Conservation (phyloP, 495 filamentous ascomycete genomes). For the Extremus antarcticus region DNA sequence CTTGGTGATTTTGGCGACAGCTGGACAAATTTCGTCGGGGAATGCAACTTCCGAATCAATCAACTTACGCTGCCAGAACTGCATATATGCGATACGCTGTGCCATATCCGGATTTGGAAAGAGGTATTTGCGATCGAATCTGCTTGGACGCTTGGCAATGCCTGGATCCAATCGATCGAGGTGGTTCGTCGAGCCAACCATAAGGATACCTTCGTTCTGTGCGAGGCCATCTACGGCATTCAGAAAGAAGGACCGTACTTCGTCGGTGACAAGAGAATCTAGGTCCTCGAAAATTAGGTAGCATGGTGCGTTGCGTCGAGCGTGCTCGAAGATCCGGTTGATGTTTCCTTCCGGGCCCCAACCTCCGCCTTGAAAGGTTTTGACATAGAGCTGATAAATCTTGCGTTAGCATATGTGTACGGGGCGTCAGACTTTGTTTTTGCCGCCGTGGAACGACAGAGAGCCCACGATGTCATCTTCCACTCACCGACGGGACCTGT, state of each 20-base stretch:
- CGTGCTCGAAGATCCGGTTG: conserved; percentile 29
- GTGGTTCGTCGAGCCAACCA: conserved; percentile 35
- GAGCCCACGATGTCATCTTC: too few relatives aligned
- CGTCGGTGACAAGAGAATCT: conserved; percentile 29
- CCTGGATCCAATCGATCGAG: conserved; percentile 32
- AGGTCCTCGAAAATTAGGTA: conserved; percentile 36
- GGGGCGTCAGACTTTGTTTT: too few relatives aligned
- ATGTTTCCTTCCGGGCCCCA: conserved; percentile 30
- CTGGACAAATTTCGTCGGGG: conserved; percentile 28
- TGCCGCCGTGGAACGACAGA: too few relatives aligned
- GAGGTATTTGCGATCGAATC: conserved; percentile 34
- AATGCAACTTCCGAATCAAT: conserved; percentile 31
- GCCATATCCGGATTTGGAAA: conserved; percentile 28
- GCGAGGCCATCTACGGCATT: conserved; percentile 31
- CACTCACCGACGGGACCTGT: conserved; percentile 28
- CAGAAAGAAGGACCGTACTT: conserved; percentile 32
- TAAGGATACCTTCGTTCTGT: conserved; percentile 34
- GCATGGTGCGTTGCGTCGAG: conserved; percentile 30
- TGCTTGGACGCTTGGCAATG: conserved; percentile 30
- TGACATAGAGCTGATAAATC: conserved; percentile 35
- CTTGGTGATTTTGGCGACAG: conserved; percentile 30
- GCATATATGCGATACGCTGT: conserved; percentile 26
- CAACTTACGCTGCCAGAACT: conserved; percentile 32
- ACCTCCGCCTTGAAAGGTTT: conserved; percentile 20
- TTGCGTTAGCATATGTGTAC: too few relatives aligned